Evolutionary conservation across 768 basidiomycete genomes (phyloP).

Genomic region (Suillus spraguei): DNA sequence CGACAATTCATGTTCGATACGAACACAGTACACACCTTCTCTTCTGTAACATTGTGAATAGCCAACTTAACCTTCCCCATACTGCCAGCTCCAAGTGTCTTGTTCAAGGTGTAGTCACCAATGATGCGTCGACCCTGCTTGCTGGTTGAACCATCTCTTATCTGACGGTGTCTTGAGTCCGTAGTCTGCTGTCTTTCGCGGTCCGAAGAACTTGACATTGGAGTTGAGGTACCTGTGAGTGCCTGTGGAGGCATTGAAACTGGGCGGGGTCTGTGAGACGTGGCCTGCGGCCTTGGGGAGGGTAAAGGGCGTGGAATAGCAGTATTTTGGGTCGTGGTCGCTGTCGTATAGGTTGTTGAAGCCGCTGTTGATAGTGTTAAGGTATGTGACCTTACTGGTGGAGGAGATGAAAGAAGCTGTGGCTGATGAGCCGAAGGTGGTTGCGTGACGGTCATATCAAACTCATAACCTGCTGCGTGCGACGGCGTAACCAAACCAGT

Average conservation of each 20-base stretch:
- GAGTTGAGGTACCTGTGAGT: constrained; percentile 34
- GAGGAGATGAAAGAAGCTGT: constrained; percentile 24
- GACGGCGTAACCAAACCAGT: constrained; percentile 46
- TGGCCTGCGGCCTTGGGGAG: constrained; percentile 25
- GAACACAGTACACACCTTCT: constrained; percentile 68
- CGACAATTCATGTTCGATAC: constrained; percentile 4
- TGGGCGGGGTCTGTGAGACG: constrained; percentile 52
- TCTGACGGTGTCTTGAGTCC: constrained; percentile 31
- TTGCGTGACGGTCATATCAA: constrained; percentile 52
- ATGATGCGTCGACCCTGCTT: constrained; percentile 58
- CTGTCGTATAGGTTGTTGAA: constrained; percentile 17
- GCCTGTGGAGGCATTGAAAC: constrained; percentile 77
- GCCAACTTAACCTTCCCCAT: constrained; percentile 99
- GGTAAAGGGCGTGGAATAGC: constrained; percentile 37
- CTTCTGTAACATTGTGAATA: constrained; percentile 82
- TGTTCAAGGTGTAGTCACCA: constrained; percentile 94
- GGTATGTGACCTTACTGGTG: constrained; percentile 15
- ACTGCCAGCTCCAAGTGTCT: constrained; percentile 95
- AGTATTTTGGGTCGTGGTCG: constrained; percentile 28
- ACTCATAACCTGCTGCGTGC: constrained; percentile 66
- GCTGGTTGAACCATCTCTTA: constrained; percentile 35
- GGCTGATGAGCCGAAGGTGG: constrained; percentile 28
- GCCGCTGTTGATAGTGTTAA: constrained; percentile 9
- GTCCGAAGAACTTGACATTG: constrained; percentile 32
- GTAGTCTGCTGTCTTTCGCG: constrained; percentile 32